Conservation (phyloP, 495 filamentous ascomycete species). For the Lasiosphaeriaceae sp. region DNA sequence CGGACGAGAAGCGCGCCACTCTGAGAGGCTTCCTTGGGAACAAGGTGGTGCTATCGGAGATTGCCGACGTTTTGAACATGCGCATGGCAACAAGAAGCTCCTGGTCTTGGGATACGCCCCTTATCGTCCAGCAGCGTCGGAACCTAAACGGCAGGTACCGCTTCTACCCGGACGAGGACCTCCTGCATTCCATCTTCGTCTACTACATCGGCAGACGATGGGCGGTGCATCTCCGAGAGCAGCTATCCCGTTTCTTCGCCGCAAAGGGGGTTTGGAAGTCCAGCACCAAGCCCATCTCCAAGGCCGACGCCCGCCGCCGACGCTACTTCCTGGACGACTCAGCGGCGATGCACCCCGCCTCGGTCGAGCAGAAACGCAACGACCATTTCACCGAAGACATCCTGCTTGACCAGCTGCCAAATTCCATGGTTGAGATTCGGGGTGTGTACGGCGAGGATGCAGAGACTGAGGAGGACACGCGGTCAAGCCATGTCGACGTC, state of each 20-base stretch:
- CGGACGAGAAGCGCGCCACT: conserved; percentile 54
- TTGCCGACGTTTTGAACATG: conserved; percentile 70
- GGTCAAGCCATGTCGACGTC: conserved; percentile 20
- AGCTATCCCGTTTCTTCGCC: conserved; percentile 42
- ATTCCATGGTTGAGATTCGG: conserved; percentile 29
- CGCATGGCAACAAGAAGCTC: conserved; percentile 51
- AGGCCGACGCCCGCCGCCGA: conserved; percentile 16
- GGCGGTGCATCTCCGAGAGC: conserved; percentile 10
- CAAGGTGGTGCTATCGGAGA: conserved; percentile 52
- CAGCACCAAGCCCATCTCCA: conserved; percentile 17
- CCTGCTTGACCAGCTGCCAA: conserved; percentile 48
- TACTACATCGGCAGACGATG: conserved; percentile 54
- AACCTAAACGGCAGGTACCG: conserved; percentile 66
- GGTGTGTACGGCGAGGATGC: conserved; percentile 19
- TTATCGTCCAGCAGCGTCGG: conserved; percentile 38
- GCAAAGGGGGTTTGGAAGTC: conserved; percentile 40
- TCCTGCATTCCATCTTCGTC: conserved; percentile 60
- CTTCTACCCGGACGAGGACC: conserved; percentile 65
- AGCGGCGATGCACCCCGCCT: neutral
- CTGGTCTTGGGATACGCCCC: conserved; percentile 53
- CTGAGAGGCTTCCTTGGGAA: conserved; percentile 58
- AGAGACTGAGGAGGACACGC: conserved; percentile 16
- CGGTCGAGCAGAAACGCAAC: conserved; percentile 8
- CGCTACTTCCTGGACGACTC: conserved; percentile 16
- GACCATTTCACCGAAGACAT: conserved; percentile 22